Evolutionary conservation across 2,329 filamentous ascomycete genomes (phyloP), one percentile per base, ranked within the genome.

Genomic region (Ophiostoma angusticollis): DNA sequence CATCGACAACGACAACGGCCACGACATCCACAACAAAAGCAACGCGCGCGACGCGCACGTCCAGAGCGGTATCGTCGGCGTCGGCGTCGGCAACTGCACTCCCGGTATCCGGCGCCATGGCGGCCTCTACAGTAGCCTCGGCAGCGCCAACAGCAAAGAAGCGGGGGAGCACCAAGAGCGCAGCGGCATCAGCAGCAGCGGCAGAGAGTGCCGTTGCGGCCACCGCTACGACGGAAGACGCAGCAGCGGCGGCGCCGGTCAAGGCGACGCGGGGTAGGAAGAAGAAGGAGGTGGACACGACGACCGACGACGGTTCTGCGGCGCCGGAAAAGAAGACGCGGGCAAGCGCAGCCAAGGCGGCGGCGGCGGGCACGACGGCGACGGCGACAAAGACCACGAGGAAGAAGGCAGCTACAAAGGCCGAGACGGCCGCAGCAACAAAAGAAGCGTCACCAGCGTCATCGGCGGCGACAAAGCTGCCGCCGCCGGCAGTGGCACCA

Each of bases 141-240:
- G 34, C 41, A n/a, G 30, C 37, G 2, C 41, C 31, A 31, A 34
- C 38, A n/a, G 28, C 47, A 18, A 47, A 45, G 30, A 48, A 47
- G 28, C 40, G 37, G 21, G 37, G 43, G n/a, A 45, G 39, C 40
- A 49, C 39, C 9, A 47, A 46, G 37, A n/a, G n/a, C n/a, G 43
- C 36, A 21, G 33, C 40, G 9, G 22, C n/a, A 4, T 16, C 33
- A 8, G 34, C 33, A 5, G 35, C 24, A 12, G 35, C 19, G 8
- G 30, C 28, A 27, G 30, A n/a, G n/a, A n/a, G n/a, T n/a, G n/a
- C 40, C 1, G 40, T 19, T n/a, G 29, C 18, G 4, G 28, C 27
- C 1, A 28, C 21, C 5, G 23, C 21, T 11, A n/a, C 23, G 7
- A n/a, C n/a, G n/a, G n/a, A n/a, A n/a, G n/a, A n/a, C n/a, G 21